phyloP scores from a whole-genome alignment of 176 grass and related monocot species.

The Neostapfia colusana region DNA sequence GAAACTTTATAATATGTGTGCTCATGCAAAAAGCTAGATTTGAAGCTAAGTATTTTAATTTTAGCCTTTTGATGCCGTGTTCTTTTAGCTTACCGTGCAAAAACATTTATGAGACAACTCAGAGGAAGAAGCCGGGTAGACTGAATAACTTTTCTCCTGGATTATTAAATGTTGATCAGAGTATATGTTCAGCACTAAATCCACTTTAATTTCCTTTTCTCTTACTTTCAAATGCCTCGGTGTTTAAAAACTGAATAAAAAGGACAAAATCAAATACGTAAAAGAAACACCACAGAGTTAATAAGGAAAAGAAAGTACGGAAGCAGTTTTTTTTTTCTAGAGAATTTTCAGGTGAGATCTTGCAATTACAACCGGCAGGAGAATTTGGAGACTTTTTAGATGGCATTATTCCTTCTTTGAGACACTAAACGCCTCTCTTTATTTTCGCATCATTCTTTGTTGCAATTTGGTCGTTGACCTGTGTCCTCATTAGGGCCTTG shows the following conservation, averaged over 20 bases:
- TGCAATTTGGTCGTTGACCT: conserved; percentile 46
- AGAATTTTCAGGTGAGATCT: conserved; percentile 34
- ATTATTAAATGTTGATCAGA: conserved; percentile 38
- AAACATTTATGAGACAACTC: conserved; percentile 29
- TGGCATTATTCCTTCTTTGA: conserved; percentile 44
- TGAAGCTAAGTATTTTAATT: conserved; percentile 22
- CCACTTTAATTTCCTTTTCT: conserved; percentile 38
- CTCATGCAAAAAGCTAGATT: conserved; percentile 32
- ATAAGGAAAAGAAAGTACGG: conserved; percentile 38
- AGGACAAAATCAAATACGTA: conserved; percentile 22
- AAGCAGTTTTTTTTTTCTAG: not conserved
- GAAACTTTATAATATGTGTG: conserved; percentile 19
- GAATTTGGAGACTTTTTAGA: conserved; percentile 34
- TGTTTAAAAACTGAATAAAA: conserved; percentile 34
- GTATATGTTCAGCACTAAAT: conserved; percentile 44
- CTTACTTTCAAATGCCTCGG: conserved; percentile 8
- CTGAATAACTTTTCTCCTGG: conserved; percentile 18
- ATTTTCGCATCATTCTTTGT: conserved; percentile 47
- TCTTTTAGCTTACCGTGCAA: conserved; percentile 32
- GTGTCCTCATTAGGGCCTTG: conserved; percentile 40
- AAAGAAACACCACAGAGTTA: conserved; percentile 22
- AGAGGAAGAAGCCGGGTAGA: conserved; percentile 19
- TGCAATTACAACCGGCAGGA: conserved; percentile 39
- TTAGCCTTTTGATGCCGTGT: conserved; percentile 27
- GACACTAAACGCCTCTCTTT: conserved; percentile 33